A percentile compares a stretch with the other conserved stretches of the same genome.
Conservation (phyloP, 169 alveolate species). For the Fabrea salina region DNA sequence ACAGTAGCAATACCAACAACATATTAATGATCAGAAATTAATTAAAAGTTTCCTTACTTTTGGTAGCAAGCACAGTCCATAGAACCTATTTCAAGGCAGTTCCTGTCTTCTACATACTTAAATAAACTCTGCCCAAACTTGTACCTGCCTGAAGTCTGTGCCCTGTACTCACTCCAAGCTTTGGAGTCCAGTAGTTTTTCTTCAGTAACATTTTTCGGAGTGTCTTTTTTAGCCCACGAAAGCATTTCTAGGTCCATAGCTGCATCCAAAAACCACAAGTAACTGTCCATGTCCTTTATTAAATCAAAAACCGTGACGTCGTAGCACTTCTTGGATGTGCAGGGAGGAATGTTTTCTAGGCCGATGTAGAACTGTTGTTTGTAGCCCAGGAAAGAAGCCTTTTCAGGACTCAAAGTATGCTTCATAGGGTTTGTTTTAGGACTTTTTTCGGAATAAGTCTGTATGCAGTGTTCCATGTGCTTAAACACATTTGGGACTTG, state of each 20-base stretch:
- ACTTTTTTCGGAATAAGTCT: neutral
- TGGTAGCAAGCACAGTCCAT: constrained; percentile 18
- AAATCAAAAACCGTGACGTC: neutral
- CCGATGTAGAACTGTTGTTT: neutral
- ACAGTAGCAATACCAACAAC: no score
- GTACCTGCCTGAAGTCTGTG: neutral
- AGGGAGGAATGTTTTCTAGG: neutral
- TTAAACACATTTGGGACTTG: neutral
- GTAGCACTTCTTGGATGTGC: neutral
- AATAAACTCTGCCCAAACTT: constrained; percentile 1
- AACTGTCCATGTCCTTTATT: neutral
- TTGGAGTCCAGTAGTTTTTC: neutral
- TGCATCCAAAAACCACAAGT: constrained; percentile 14
- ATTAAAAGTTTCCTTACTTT: no score
- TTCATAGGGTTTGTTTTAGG: neutral
- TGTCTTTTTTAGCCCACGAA: neutral
- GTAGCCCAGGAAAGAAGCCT: neutral
- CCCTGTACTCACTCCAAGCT: neutral
- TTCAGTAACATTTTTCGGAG: neutral
- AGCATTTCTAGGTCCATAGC: neutral
- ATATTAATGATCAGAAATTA: no score
- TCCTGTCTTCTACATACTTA: neutral
- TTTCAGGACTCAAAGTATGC: neutral
- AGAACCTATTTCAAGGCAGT: neutral
- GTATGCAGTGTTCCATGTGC: neutral